Evolutionary conservation across 208 protist species (phyloP), one percentile per base, ranked within the genome.

Genomic region (Zelonia costaricensis): DNA sequence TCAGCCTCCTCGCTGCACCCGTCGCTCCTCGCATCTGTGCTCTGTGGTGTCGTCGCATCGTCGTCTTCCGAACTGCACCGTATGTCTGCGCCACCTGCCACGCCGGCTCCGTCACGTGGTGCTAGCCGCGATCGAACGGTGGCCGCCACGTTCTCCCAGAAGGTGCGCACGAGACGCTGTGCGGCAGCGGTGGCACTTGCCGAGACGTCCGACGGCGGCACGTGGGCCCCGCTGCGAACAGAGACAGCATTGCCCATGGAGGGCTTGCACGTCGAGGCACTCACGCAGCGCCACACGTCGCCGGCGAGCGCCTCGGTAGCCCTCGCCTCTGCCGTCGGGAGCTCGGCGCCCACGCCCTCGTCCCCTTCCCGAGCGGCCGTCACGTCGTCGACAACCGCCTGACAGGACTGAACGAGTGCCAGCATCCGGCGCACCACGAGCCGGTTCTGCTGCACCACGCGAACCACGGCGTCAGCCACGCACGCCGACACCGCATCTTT

Each of bases 351-450:
- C 16, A 30, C 25, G 18, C 12, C 12, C 13, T 8, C 18, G 15
- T 16, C 27, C 15, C 28, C 30, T n/a, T 42, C 20, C 13, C 12
- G 6, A 30, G 27, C 52, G 25, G 52, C 52, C 12, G 52, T 45
- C 10, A 33, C 49, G 13, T 20, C 49, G 28, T 31, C 8, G 15
- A 42, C 15, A 13, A 35, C 23, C n/a, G 10, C 46, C 16, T 46
- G 27, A 27, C 68, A 67, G 39, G 63, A 57, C 30, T 71, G 39
- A 35, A 77, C 49, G 3, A 71, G 63, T 6, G 42, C 42, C 30
- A 69, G 42, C 2, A 77, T 55, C 9, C 63, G 62, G 13, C 64
- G 71, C 43, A 77, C 64, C n/a, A 68, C 64, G 0, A 46, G 22
- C 27, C 68, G 58, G 54, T 64, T 66, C 36, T 64, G 56, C 58